These are phyloP conservation scores for Brassica rapa DNA, from an alignment of 345 rosid species.

Conservation along the genomic window DNA sequence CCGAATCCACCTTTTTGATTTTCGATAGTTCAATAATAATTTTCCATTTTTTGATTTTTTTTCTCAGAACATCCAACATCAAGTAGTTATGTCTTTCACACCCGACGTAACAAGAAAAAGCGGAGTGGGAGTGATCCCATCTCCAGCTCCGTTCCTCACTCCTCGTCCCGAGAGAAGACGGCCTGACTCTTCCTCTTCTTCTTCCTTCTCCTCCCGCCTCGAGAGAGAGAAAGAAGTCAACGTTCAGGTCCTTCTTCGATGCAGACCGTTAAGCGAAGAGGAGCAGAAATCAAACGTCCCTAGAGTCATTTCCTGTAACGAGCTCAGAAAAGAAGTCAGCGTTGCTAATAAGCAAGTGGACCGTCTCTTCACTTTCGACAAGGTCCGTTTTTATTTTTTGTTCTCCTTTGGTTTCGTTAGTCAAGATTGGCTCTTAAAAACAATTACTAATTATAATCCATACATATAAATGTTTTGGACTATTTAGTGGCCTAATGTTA, in stretches of 20 bases:
- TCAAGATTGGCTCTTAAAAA: too few species aligned
- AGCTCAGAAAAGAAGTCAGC: conserved; percentile 70
- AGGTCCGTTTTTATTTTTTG: conserved; percentile 41
- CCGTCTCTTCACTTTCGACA: conserved; percentile 78
- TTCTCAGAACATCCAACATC: conserved; percentile 21
- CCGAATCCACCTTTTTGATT: background rate
- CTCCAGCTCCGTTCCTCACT: conserved; percentile 83
- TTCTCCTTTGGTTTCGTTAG: background rate
- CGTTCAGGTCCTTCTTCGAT: conserved; percentile 83
- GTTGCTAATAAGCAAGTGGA: conserved; percentile 87
- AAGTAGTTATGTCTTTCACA: conserved; percentile 56
- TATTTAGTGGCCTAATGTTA: too few species aligned
- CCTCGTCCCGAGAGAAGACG: conserved; percentile 85
- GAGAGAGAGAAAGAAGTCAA: conserved; percentile 84
- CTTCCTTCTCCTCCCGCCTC: conserved; percentile 46
- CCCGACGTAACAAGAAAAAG: conserved; percentile 67
- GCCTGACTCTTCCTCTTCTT: conserved; percentile 45
- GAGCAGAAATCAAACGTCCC: conserved; percentile 71
- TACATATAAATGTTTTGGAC: too few species aligned
- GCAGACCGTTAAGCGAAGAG: conserved; percentile 86
- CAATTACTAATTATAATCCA: too few species aligned
- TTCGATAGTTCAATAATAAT: background rate
- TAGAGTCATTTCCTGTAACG: conserved; percentile 69
- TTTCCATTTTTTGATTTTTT: background rate
- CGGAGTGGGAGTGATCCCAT: conserved; percentile 65